Conservation (phyloP, 1,284 basidiomycete genomes). For the Cutaneotrichosporon mucoides region DNA sequence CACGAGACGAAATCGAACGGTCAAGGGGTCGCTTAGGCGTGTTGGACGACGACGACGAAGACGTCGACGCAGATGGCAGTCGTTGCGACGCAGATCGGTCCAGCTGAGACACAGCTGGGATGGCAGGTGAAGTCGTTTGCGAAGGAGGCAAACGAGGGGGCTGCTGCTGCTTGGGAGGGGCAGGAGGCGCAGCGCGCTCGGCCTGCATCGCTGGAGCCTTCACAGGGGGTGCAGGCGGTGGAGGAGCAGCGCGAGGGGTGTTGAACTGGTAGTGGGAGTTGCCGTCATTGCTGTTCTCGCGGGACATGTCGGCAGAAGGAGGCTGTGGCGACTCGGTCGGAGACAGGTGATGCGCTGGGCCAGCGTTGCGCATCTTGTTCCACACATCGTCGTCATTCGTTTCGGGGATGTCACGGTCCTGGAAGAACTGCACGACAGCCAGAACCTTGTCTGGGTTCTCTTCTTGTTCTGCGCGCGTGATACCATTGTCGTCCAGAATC, state of each 20-base stretch:
- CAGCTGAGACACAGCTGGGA: neutral
- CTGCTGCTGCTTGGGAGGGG: constrained; percentile 1
- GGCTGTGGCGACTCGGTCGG: constrained; percentile 18
- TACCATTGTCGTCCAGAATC: constrained; percentile 90
- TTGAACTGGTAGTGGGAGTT: constrained; percentile 11
- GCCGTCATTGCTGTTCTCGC: constrained; percentile 39
- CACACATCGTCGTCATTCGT: constrained; percentile 62
- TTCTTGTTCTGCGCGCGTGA: constrained; percentile 91
- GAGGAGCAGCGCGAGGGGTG: constrained; percentile 17
- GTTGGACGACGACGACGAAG: constrained; percentile 13
- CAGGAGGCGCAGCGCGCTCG: constrained; percentile 15
- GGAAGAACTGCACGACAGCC: constrained; percentile 95
- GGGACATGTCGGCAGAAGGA: constrained; percentile 37
- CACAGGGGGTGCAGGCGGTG: constrained; percentile 9
- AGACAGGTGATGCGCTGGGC: constrained; percentile 24
- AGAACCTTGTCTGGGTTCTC: constrained; percentile 96
- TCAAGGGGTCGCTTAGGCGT: constrained; percentile 33
- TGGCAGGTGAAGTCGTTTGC: constrained; percentile 7
- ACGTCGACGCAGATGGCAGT: neutral
- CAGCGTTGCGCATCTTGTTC: constrained; percentile 62
- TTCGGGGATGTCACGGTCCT: constrained; percentile 34
- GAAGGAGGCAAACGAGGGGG: constrained; percentile 12
- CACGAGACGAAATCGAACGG: constrained; percentile 51
- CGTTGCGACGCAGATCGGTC: constrained; percentile 4
- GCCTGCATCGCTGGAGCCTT: constrained; percentile 10